These are phyloP conservation scores for Amanita polypyramis DNA, from an alignment of 768 basidiomycete species.

Conservation along the genomic window DNA sequence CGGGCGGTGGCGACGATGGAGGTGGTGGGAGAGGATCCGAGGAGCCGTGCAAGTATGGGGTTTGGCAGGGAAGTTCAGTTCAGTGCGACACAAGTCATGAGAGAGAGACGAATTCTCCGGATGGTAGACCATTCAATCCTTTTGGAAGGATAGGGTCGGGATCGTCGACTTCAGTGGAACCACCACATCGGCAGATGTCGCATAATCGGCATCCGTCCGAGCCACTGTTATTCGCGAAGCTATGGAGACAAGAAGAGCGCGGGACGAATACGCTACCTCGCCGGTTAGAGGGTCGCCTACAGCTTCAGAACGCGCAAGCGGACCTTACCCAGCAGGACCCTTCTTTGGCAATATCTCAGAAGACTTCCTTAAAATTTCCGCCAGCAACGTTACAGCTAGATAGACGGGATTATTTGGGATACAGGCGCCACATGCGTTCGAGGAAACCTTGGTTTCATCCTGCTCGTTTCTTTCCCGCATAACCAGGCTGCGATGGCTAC, in stretches of 20 bases:
- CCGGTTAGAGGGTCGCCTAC: neutral
- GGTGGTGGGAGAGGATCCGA: constrained; percentile 4
- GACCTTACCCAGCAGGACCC: neutral
- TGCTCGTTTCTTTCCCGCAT: neutral
- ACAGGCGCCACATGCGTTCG: neutral
- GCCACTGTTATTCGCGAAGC: neutral
- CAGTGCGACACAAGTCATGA: neutral
- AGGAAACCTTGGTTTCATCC: neutral
- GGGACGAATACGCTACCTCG: neutral
- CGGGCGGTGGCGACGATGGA: neutral
- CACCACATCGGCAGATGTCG: neutral
- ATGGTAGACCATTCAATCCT: constrained; percentile 1
- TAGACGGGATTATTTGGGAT: neutral
- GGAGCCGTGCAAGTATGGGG: neutral
- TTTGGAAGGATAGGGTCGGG: neutral
- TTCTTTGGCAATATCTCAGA: neutral
- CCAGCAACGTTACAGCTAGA: neutral
- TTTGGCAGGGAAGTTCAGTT: neutral
- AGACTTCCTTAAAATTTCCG: neutral
- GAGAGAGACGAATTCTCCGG: neutral
- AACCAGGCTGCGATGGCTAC: neutral
- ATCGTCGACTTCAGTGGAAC: neutral
- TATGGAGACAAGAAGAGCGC: neutral
- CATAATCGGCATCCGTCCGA: neutral
- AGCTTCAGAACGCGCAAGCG: neutral